A percentile compares a stretch with the other conserved stretches of the same genome.
Conservation (phyloP, 768 basidiomycete genomes). For the Kwoniella mangroviensis region DNA sequence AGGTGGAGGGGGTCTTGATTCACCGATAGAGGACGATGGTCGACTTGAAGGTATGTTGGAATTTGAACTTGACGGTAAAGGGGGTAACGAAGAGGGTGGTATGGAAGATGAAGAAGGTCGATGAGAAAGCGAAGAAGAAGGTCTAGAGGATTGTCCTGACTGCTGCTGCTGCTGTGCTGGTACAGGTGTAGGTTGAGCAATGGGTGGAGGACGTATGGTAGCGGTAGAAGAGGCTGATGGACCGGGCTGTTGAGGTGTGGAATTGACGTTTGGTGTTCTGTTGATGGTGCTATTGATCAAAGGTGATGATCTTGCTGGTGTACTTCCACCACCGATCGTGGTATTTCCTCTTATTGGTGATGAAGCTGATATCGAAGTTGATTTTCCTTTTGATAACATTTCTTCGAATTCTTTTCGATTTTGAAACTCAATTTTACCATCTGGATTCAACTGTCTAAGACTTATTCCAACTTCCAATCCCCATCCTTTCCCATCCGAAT, state of each 20-base stretch:
- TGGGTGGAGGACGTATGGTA: constrained; percentile 18
- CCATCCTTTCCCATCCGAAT: constrained; percentile 46
- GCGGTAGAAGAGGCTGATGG: constrained; percentile 17
- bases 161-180: constrained; percentile 6
- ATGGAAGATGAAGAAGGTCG: constrained; percentile 26
- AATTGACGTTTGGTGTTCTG: constrained; percentile 5
- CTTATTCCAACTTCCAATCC: constrained; percentile 48
- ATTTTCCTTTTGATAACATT: constrained; percentile 30
- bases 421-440: constrained; percentile 36
- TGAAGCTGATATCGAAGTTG: constrained; percentile 1
- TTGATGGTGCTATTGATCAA: constrained; percentile 3
- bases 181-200: constrained; percentile 15
- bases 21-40: constrained; percentile 23
- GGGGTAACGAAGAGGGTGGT: constrained; percentile 33
- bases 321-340: constrained; percentile 3
- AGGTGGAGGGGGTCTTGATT: constrained; percentile 11
- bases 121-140: constrained; percentile 27
- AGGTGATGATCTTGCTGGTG: constrained; percentile 22
- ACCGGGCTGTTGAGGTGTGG: constrained; percentile 14
- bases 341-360: constrained; percentile 3
- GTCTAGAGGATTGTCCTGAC: constrained; percentile 17
- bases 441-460: constrained; percentile 40
- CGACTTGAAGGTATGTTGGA: constrained; percentile 23
- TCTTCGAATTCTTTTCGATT: constrained; percentile 45
- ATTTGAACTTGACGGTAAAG: constrained; percentile 21